These are phyloP conservation scores for Dianthus caryophyllus DNA, from an alignment of 148 eudicot genomes.

Conservation along the genomic window DNA sequence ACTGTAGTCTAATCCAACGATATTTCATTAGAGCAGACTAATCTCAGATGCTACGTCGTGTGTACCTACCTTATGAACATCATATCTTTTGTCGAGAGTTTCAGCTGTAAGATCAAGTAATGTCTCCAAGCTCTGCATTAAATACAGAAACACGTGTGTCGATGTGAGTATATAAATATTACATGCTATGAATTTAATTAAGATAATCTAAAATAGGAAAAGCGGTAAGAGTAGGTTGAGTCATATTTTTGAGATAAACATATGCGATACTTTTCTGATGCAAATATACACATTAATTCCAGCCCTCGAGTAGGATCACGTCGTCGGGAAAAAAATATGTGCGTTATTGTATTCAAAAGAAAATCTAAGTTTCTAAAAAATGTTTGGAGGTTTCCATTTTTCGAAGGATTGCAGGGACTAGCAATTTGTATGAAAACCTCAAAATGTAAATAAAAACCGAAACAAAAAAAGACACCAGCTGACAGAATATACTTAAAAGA, in stretches of 20 bases:
- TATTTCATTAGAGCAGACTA: not conserved
- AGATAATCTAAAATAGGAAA: too few species aligned
- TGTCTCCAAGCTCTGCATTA: conserved; percentile 41
- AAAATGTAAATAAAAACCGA: not conserved
- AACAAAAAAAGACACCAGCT: not conserved
- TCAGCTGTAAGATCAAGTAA: conserved; percentile 29
- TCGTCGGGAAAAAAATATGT: too few species aligned
- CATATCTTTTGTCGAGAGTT: conserved; percentile 22
- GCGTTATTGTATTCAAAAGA: too few species aligned
- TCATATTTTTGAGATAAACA: too few species aligned
- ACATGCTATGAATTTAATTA: too few species aligned
- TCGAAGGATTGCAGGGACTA: too few species aligned
- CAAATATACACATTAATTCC: not conserved
- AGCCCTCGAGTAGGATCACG: too few species aligned
- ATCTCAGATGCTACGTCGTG: not conserved
- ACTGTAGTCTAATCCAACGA: not conserved
- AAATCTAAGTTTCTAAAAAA: too few species aligned
- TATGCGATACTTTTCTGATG: not conserved
- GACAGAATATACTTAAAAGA: not conserved
- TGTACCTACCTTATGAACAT: conserved; percentile 14
- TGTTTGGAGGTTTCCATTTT: too few species aligned
- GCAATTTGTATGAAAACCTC: not conserved
- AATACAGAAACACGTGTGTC: not conserved
- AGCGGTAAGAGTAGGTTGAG: too few species aligned
- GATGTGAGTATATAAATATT: too few species aligned